Evolutionary conservation across 306 rosid species (phyloP).

Genomic region (Bauhinia variegata): DNA sequence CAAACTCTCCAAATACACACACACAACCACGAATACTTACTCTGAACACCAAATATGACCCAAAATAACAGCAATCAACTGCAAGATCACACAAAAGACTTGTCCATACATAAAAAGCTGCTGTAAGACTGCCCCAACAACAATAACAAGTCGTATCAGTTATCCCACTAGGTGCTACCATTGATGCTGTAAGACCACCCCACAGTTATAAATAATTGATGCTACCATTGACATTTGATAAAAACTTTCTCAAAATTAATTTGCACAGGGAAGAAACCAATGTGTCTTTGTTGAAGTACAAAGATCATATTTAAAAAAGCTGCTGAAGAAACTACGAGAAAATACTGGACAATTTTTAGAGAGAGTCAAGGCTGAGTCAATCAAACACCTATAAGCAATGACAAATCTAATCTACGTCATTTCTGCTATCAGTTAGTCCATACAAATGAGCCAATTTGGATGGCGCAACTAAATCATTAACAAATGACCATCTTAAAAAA

Average conservation of each 20-base stretch:
- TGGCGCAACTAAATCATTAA: neutral
- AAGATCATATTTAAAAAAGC: neutral
- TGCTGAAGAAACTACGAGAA: neutral
- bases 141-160: too few species aligned
- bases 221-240: neutral
- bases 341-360: conserved; percentile 1
- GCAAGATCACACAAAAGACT: conserved; percentile 45
- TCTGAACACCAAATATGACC: conserved; percentile 96
- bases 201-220: neutral
- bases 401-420: neutral
- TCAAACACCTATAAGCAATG: conserved; percentile 4
- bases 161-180: too few species aligned
- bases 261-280: neutral
- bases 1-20: conserved; percentile 7
- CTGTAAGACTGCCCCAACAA: too few species aligned
- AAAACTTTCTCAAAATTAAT: neutral
- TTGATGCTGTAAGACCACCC: too few species aligned
- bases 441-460: neutral
- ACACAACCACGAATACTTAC: conserved; percentile 52
- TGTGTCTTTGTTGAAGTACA: neutral
- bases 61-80: conserved; percentile 86
- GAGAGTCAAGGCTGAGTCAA: neutral
- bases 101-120: conserved; percentile 2
- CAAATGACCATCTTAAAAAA: conserved; percentile 9
- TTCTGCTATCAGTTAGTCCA: conserved; percentile 7